A percentile compares a stretch with the other conserved stretches of the same genome.
These are phyloP conservation scores for Moniliophthora roreri DNA, from an alignment of 1,284 basidiomycete genomes.

Conservation along the genomic window DNA sequence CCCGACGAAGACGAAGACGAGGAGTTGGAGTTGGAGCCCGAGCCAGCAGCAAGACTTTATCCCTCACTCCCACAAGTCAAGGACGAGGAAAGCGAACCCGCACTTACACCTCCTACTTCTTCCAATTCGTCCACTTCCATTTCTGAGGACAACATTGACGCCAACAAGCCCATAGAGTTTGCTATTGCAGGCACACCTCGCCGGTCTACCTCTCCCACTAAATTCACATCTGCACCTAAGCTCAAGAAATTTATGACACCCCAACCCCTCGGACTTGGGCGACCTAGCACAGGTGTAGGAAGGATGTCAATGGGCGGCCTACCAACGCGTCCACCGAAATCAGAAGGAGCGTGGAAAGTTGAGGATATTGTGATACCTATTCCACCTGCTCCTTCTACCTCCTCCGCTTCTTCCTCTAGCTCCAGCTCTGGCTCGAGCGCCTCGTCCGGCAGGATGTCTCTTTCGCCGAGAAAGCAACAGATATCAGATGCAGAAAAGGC, in stretches of 20 bases:
- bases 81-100: background rate
- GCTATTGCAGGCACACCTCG: slow-evolving; percentile 1
- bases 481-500: slow-evolving; percentile 11
- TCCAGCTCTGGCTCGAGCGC: slow-evolving; percentile 11
- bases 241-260: slow-evolving; percentile 55
- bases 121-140: too few species aligned
- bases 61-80: background rate
- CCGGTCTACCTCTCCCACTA: background rate
- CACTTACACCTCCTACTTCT: too few species aligned
- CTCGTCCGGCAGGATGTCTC: background rate
- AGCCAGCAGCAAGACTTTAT: background rate
- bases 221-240: too few species aligned
- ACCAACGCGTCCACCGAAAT: slow-evolving; percentile 45
- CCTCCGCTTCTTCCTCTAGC: background rate
- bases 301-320: slow-evolving; percentile 38
- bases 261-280: slow-evolving; percentile 24
- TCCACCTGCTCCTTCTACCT: slow-evolving; percentile 6
- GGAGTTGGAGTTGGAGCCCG: background rate
- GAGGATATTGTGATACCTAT: slow-evolving; percentile 49
- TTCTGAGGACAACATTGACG: background rate
- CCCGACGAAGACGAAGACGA: background rate
- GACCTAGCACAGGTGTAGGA: slow-evolving; percentile 2
- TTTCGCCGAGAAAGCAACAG: background rate
- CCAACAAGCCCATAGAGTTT: background rate
- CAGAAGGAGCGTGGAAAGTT: slow-evolving; percentile 53